phyloP scores from a whole-genome alignment of 192 early-diverging fungal species.

The Geranomyces variabilis region DNA sequence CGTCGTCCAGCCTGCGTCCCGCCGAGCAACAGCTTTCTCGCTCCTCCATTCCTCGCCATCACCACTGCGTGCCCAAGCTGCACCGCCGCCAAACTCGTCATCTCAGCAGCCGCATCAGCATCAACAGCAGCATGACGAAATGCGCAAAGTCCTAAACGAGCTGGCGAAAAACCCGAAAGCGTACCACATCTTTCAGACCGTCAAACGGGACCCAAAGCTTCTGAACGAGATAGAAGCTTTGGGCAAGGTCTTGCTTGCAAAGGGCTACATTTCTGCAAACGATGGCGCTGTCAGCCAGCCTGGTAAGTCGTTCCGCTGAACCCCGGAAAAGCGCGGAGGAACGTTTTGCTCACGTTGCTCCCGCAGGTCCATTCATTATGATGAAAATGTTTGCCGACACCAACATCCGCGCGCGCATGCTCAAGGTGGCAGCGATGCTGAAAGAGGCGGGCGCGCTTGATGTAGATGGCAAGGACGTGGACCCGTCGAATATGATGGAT shows the following conservation, averaged over 20 bases:
- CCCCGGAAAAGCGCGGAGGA: background rate
- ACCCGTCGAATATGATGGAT: conserved; percentile 14
- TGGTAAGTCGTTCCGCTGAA: conserved; percentile 3
- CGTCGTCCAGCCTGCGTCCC: too few relatives aligned
- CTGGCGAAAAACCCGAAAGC: conserved; percentile 31
- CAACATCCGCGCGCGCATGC: conserved; percentile 17
- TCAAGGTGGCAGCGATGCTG: conserved; percentile 15
- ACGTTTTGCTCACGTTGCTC: too few relatives aligned
- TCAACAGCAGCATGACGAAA: conserved; percentile 7
- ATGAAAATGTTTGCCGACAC: conserved; percentile 27
- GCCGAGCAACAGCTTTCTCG: too few relatives aligned
- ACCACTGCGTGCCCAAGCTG: too few relatives aligned
- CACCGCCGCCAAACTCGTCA: too few relatives aligned
- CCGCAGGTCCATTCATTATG: conserved; percentile 23
- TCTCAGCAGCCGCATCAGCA: too few relatives aligned
- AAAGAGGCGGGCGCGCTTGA: conserved; percentile 25
- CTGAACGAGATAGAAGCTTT: conserved; percentile 22
- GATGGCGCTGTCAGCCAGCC: conserved; percentile 16
- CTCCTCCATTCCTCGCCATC: too few relatives aligned
- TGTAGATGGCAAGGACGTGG: conserved; percentile 17
- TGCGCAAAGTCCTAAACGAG: conserved; percentile 12
- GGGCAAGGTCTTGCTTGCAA: conserved; percentile 17
- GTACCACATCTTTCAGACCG: conserved; percentile 19
- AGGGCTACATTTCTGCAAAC: conserved; percentile 24
- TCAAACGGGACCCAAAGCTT: conserved; percentile 18